Conservation (phyloP, 2,329 filamentous ascomycete genomes). For the Cephalotrichum gorgonifer region DNA sequence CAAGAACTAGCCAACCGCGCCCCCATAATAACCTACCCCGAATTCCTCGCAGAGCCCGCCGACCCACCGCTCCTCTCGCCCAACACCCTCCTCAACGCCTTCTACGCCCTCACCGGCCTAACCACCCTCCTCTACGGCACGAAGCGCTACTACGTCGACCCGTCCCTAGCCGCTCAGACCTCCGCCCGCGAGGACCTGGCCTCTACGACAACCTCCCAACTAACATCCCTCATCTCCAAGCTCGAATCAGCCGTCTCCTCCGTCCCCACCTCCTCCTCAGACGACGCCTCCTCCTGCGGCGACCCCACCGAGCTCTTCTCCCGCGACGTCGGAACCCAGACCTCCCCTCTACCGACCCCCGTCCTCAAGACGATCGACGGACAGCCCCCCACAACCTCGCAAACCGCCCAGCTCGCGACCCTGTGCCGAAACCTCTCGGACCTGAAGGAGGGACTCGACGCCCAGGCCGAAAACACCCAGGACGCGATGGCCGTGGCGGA, state of each 20-base stretch:
- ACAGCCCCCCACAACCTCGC: conserved; percentile 22
- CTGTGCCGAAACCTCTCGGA: conserved; percentile 31
- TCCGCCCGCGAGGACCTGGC: conserved; percentile 43
- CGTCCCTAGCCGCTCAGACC: conserved; percentile 43
- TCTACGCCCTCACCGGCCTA: conserved; percentile 46
- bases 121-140: conserved; percentile 60
- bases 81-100: conserved; percentile 44
- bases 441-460: conserved; percentile 30
- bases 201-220: conserved; percentile 32
- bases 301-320: conserved; percentile 74
- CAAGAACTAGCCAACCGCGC: conserved; percentile 23
- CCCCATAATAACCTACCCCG: conserved; percentile 60
- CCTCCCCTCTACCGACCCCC: conserved; percentile 19
- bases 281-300: conserved; percentile 22
- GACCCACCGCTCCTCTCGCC: conserved; percentile 53
- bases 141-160: conserved; percentile 57
- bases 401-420: conserved; percentile 29
- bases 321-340: conserved; percentile 72
- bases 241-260: conserved; percentile 51
- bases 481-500: conserved; percentile 42
- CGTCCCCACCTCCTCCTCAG: conserved; percentile 30
- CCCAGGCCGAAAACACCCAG: conserved; percentile 36
- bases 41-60: conserved; percentile 50
- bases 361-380: conserved; percentile 5
- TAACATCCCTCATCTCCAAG: conserved; percentile 34